Evolutionary conservation across 1,284 basidiomycete genomes (phyloP), one percentile per base, ranked within the genome.

Genomic region (Vanrija sp.): DNA sequence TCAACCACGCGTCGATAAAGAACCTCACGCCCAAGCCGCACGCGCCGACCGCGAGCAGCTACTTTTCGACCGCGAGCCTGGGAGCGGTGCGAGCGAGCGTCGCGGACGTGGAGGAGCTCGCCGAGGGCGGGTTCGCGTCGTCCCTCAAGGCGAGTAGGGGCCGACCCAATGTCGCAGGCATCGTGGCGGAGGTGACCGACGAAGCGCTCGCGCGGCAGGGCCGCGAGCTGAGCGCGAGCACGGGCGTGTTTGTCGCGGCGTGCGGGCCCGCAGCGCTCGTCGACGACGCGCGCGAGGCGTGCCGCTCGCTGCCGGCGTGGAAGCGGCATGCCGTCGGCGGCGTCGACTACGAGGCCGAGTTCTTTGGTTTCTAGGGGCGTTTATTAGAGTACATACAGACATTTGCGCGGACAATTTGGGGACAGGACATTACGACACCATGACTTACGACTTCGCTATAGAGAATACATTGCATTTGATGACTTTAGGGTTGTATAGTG

Each of bases 211-310:
- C 46, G 2, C 41, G 56, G 43, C 53, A 55, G 31, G 47, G 49
- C 27, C 42, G 38, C 38, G 46, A 49, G 6, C 53, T 45, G 53
- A 56, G 38, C n/a, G 55, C 56, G 25, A 51, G 59, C 18, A 53
- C 38, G n/a, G 67, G 67, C 15, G 56, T 69, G 4, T 53, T 51
- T 20, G 60, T 71, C 5, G 63, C 62, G 19, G 64, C 60, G 4
- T 73, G 71, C 56, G 69, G 71, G n/a, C 71, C 71, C 12, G 41
- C 48, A 3, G 45, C 44, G 16, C 47, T 73, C 53, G 61, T 68
- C 3, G 49, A 61, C 18, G 47, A 49, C 24, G 62, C 62, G 0
- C 49, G 67, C 36, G 43, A 59, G 14, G 57, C 64, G 15, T 63
- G 66, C 7, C 51, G 53, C 27, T 27, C 41, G 2, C 10, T 71